Conservation (phyloP, 495 filamentous ascomycete genomes). For the Trichoderma virens region DNA sequence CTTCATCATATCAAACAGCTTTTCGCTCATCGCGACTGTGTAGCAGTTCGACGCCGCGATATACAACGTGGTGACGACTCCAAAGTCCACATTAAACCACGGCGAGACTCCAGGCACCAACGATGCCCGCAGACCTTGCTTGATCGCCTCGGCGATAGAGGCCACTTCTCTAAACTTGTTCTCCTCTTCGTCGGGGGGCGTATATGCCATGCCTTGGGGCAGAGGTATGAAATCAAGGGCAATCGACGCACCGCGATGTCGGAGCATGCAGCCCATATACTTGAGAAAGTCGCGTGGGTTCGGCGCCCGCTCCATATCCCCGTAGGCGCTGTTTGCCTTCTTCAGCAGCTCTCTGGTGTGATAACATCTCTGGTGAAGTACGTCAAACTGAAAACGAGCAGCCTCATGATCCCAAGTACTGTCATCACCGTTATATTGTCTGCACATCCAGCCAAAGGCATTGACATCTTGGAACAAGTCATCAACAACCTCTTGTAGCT, state of each 20-base stretch:
- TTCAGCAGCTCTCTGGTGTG: background rate
- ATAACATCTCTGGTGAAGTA: background rate
- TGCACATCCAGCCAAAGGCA: slow-evolving; percentile 5
- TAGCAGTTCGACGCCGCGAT: background rate
- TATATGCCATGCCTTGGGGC: background rate
- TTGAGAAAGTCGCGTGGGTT: background rate
- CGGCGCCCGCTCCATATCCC: background rate
- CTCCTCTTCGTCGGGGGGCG: background rate
- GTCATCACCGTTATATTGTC: background rate
- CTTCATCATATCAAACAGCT: slow-evolving; percentile 1
- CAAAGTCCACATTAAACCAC: background rate
- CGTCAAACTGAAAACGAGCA: background rate
- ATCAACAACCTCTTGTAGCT: background rate
- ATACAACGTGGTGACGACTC: background rate
- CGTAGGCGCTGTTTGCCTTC: background rate
- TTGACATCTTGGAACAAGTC: slow-evolving; percentile 5
- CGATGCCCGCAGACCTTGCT: background rate
- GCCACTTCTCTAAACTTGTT: background rate
- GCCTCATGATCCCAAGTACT: background rate
- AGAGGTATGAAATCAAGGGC: background rate
- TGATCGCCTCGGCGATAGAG: background rate
- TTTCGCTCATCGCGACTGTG: background rate
- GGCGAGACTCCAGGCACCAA: background rate
- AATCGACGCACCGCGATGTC: background rate
- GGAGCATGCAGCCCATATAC: background rate